phyloP scores from a whole-genome alignment of 2,329 filamentous ascomycete species.

The Phialophora macrospora region DNA sequence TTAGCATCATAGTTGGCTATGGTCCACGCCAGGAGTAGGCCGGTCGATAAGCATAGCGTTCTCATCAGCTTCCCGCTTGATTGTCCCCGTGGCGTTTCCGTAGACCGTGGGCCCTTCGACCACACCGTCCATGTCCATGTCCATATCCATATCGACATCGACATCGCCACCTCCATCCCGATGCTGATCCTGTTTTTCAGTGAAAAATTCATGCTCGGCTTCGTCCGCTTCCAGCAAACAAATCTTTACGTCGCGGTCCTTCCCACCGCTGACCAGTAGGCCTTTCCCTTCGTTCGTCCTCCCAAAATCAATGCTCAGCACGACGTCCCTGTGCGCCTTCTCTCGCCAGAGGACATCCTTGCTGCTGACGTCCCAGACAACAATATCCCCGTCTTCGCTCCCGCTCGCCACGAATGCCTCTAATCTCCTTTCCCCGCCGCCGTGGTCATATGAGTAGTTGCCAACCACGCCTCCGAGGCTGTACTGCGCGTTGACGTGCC shows the following conservation, averaged over 20 bases:
- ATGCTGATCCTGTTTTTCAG: not conserved
- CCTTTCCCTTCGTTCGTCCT: slow-evolving; percentile 47
- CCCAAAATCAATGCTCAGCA: slow-evolving; percentile 63
- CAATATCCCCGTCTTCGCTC: slow-evolving; percentile 82
- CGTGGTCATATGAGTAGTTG: slow-evolving; percentile 54
- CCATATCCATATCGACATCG: slow-evolving; percentile 25
- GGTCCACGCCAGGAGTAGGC: not conserved
- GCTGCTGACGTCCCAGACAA: slow-evolving; percentile 87
- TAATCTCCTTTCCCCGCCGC: slow-evolving; percentile 3
- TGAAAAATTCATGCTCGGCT: slow-evolving; percentile 7
- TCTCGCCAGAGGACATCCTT: slow-evolving; percentile 79
- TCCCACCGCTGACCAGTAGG: slow-evolving; percentile 38
- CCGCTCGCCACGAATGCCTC: slow-evolving; percentile 76
- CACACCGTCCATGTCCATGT: slow-evolving; percentile 26
- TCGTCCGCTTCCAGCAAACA: slow-evolving; percentile 34
- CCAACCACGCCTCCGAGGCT: slow-evolving; percentile 87
- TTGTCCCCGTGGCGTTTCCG: not conserved
- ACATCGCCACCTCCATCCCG: not conserved
- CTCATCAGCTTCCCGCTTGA: not conserved
- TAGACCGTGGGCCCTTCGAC: slow-evolving; percentile 7
- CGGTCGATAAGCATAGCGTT: slow-evolving; percentile 7
- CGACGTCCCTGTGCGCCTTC: slow-evolving; percentile 60
- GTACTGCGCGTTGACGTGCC: slow-evolving; percentile 81
- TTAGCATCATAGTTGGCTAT: not conserved
- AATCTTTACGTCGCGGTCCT: slow-evolving; percentile 35